phyloP scores from a whole-genome alignment of 2,329 filamentous ascomycete genomes.

The Penicillium capsulatum region DNA sequence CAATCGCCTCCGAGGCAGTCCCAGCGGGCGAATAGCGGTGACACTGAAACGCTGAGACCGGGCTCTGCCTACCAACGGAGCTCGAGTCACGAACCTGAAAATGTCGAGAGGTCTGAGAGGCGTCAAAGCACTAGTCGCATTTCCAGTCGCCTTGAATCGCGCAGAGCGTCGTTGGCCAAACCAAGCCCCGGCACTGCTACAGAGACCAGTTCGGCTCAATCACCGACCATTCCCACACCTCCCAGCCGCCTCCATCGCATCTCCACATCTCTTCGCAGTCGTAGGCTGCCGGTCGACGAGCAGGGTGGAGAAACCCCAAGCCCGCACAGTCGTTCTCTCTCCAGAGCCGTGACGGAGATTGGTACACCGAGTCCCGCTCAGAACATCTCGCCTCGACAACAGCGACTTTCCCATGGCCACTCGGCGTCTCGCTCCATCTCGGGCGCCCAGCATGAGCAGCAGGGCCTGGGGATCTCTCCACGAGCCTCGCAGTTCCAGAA shows the following conservation, averaged over 20 bases:
- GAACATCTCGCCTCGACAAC: conserved; percentile 28
- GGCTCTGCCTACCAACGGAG: conserved; percentile 35
- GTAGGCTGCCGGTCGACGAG: conserved; percentile 37
- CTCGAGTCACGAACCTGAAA: conserved; percentile 39
- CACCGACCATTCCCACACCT: conserved; percentile 24
- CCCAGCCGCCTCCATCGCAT: conserved; percentile 39
- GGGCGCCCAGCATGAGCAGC: conserved; percentile 23
- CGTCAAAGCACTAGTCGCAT: conserved; percentile 28
- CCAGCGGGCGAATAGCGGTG: conserved; percentile 23
- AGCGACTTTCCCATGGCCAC: conserved; percentile 32
- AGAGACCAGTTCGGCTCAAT: conserved; percentile 13
- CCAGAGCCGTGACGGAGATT: conserved; percentile 43
- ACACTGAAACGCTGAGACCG: conserved; percentile 26
- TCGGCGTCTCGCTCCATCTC: conserved; percentile 24
- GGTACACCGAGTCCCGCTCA: conserved; percentile 27
- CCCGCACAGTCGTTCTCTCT: conserved; percentile 35
- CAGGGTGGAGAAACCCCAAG: conserved; percentile 29
- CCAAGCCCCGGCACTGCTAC: conserved; percentile 20
- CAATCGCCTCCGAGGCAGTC: conserved; percentile 27
- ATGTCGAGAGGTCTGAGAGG: conserved; percentile 21
- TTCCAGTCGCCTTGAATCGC: conserved; percentile 37
- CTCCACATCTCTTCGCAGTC: conserved; percentile 38
- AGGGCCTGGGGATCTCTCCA: conserved; percentile 19
- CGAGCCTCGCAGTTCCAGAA: conserved; percentile 19
- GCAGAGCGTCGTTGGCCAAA: conserved; percentile 38